Conservation (phyloP, 129 eudicot species). For the Centaurea solstitialis region DNA sequence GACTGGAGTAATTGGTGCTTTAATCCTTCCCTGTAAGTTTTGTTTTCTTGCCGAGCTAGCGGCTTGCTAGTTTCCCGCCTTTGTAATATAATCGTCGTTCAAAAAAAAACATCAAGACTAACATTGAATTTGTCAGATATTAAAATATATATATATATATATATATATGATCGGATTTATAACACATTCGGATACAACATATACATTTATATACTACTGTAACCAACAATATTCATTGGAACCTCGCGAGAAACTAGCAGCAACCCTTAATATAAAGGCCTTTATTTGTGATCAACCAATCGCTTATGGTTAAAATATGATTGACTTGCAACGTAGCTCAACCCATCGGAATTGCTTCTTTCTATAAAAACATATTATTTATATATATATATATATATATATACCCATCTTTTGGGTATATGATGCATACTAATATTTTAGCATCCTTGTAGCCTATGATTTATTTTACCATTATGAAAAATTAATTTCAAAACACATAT, state of each 20-base stretch:
- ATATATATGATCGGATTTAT: not conserved
- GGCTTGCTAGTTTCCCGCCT: too few species aligned
- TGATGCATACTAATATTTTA: not conserved
- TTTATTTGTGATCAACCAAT: not conserved
- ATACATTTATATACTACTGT: not conserved
- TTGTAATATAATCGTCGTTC: too few species aligned
- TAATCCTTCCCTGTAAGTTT: too few species aligned
- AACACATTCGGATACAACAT: not conserved
- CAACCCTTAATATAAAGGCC: not conserved
- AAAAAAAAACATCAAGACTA: not conserved
- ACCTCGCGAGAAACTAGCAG: not conserved
- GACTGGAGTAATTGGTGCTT: too few species aligned
- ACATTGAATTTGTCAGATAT: not conserved
- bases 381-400: too few species aligned
- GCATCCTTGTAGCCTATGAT: not conserved
- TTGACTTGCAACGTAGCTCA: not conserved
- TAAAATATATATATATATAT: too few species aligned
- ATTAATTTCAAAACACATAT: not conserved
- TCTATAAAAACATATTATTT: not conserved
- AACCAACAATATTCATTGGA: not conserved
- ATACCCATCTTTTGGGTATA: not conserved
- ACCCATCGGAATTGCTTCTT: not conserved
- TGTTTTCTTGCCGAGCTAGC: too few species aligned
- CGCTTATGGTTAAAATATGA: not conserved
- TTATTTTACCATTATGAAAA: not conserved